A percentile compares a stretch with the other conserved stretches of the same genome.
These are phyloP conservation scores for Esteya vermicola DNA, from an alignment of 2,329 filamentous ascomycete species.

Conservation along the genomic window DNA sequence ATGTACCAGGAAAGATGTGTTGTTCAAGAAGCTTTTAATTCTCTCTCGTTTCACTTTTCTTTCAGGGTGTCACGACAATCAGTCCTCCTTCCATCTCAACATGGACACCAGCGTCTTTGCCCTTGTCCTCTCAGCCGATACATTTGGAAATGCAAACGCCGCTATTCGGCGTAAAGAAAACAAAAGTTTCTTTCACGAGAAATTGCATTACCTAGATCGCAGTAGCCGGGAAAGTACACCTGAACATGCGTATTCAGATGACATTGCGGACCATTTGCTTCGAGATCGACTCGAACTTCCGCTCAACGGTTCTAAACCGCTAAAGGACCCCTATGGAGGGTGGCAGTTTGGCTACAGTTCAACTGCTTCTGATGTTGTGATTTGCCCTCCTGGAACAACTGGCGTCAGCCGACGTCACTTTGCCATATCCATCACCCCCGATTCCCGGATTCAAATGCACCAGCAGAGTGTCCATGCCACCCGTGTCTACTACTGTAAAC, in stretches of 20 bases:
- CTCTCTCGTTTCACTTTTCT: too few relatives aligned
- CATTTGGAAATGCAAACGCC: background rate
- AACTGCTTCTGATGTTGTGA: background rate
- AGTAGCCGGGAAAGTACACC: background rate
- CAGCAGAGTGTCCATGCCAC: background rate
- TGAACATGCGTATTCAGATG: background rate
- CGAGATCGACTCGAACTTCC: background rate
- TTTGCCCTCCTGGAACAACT: background rate
- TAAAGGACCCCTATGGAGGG: background rate
- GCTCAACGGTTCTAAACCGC: background rate
- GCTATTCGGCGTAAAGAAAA: background rate
- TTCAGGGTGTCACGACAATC: too few relatives aligned
- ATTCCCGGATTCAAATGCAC: background rate
- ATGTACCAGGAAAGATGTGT: too few relatives aligned
- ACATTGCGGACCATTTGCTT: background rate
- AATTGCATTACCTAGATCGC: background rate
- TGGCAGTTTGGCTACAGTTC: background rate
- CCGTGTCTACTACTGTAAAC: background rate
- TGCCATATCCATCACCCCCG: background rate
- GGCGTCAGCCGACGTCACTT: background rate
- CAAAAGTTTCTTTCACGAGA: background rate
- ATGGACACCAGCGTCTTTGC: background rate
- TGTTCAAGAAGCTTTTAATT: too few relatives aligned
- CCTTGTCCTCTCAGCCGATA: background rate
- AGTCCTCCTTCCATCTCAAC: too few relatives aligned